These are phyloP conservation scores for Apiospora aurea DNA, from an alignment of 2,329 filamentous ascomycete species.

Conservation along the genomic window DNA sequence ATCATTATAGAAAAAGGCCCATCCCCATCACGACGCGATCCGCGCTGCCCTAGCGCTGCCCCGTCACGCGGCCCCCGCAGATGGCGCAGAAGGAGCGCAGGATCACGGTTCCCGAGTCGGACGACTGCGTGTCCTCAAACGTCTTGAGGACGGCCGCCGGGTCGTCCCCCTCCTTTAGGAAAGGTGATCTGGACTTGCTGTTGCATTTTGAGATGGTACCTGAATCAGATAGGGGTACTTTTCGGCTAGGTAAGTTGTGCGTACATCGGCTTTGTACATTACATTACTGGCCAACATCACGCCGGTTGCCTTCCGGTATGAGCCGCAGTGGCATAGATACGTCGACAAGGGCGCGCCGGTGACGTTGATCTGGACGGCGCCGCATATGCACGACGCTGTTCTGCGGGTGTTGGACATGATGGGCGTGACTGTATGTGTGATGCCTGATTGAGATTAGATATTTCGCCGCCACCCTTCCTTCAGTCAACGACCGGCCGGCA, in stretches of 20 bases:
- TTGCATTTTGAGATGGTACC: background rate
- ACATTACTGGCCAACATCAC: constrained; percentile 30
- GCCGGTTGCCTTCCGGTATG: constrained; percentile 37
- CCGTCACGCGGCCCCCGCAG: constrained; percentile 23
- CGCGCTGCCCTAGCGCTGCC: background rate
- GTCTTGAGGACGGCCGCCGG: constrained; percentile 9
- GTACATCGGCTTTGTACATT: constrained; percentile 33
- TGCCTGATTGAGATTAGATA: constrained; percentile 5
- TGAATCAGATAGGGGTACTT: constrained; percentile 6
- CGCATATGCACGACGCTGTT: constrained; percentile 40
- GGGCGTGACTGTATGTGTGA: background rate
- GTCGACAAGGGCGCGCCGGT: constrained; percentile 30
- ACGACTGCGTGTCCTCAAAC: constrained; percentile 15
- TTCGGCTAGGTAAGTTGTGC: background rate
- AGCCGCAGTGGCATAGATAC: constrained; percentile 38
- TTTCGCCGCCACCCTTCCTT: constrained; percentile 5
- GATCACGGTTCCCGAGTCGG: constrained; percentile 15
- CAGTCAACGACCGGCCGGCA: background rate
- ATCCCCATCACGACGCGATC: background rate
- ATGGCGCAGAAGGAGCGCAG: constrained; percentile 20
- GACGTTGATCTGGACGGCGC: constrained; percentile 33
- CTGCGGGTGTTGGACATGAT: constrained; percentile 10
- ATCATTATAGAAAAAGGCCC: constrained; percentile 8
- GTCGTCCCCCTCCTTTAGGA: constrained; percentile 26
- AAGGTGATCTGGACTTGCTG: constrained; percentile 32